phyloP scores from a whole-genome alignment of 441 rosid species.

The Biscutella auriculata region DNA sequence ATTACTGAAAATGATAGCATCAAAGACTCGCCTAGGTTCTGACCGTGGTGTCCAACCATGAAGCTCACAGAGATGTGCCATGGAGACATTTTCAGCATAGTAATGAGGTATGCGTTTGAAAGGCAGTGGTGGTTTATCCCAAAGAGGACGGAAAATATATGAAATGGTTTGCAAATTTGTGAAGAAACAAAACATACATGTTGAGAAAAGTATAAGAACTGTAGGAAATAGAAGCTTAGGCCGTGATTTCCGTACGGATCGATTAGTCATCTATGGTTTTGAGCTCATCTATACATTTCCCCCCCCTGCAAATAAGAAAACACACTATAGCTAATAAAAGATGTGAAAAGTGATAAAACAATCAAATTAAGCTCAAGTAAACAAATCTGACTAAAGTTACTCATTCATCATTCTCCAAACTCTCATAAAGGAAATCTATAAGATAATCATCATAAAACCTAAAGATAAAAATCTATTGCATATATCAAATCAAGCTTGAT shows the following conservation, averaged over 20 bases:
- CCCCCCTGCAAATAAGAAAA: not conserved
- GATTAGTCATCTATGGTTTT: conserved; percentile 34
- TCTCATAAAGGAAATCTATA: too few relatives aligned
- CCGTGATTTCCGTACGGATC: conserved; percentile 28
- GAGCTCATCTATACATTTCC: not conserved
- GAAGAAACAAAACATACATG: conserved; percentile 38
- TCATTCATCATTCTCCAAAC: too few relatives aligned
- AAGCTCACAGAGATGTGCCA: conserved; percentile 63
- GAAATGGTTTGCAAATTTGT: conserved; percentile 34
- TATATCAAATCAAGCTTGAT: too few relatives aligned
- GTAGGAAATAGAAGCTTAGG: conserved; percentile 19
- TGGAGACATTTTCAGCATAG: conserved; percentile 79
- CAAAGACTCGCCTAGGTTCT: conserved; percentile 53
- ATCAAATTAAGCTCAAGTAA: too few relatives aligned
- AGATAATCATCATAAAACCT: too few relatives aligned
- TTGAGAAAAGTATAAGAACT: conserved; percentile 34
- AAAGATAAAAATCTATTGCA: too few relatives aligned
- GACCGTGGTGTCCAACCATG: conserved; percentile 69
- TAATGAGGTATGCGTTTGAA: conserved; percentile 65
- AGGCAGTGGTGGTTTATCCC: conserved; percentile 72
- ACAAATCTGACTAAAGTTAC: too few relatives aligned
- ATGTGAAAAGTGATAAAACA: too few relatives aligned
- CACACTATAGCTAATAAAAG: not conserved
- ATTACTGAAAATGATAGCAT: conserved; percentile 68
- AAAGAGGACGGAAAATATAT: conserved; percentile 66